These are phyloP conservation scores for Vitis cinerea DNA, from an alignment of 164 flowering plant species.

Conservation along the genomic window DNA sequence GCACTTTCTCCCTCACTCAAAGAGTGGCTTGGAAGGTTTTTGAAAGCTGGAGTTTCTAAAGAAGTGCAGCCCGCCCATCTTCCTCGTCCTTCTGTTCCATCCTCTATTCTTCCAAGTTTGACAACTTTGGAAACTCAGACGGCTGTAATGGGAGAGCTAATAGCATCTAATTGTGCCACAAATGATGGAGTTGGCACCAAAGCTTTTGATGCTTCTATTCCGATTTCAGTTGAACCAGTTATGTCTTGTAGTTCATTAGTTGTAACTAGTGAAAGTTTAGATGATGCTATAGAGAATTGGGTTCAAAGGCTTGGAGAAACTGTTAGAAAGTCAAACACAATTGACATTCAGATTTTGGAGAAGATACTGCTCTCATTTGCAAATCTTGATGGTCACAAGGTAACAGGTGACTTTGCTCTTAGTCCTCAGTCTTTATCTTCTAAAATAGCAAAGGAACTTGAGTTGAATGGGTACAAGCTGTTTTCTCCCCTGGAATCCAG, in stretches of 20 bases:
- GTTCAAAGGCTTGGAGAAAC: slow-evolving; percentile 28
- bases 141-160: slow-evolving; percentile 5
- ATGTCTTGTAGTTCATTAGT: slow-evolving; percentile 7
- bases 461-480: slow-evolving; percentile 29
- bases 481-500: slow-evolving; percentile 27
- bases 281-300: slow-evolving; percentile 18
- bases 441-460: slow-evolving; percentile 32
- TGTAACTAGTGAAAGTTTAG: slow-evolving; percentile 8
- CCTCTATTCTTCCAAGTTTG: slow-evolving; percentile 14
- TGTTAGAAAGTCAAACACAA: slow-evolving; percentile 21
- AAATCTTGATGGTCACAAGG: slow-evolving; percentile 5
- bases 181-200: slow-evolving; percentile 11
- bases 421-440: slow-evolving; percentile 31
- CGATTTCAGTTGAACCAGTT: slow-evolving; percentile 8
- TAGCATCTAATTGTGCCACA: background rate
- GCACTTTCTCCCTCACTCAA: slow-evolving; percentile 53
- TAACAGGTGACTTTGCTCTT: slow-evolving; percentile 5
- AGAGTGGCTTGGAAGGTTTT: slow-evolving; percentile 41
- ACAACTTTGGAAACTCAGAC: slow-evolving; percentile 7
- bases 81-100: slow-evolving; percentile 10
- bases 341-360: slow-evolving; percentile 38
- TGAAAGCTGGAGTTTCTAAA: slow-evolving; percentile 17
- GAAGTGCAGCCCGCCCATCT: slow-evolving; percentile 5
- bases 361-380: slow-evolving; percentile 30
- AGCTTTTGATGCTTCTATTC: slow-evolving; percentile 9